Conservation (phyloP, 192 early-diverging fungal genomes). For the Gonapodya prolifera region DNA sequence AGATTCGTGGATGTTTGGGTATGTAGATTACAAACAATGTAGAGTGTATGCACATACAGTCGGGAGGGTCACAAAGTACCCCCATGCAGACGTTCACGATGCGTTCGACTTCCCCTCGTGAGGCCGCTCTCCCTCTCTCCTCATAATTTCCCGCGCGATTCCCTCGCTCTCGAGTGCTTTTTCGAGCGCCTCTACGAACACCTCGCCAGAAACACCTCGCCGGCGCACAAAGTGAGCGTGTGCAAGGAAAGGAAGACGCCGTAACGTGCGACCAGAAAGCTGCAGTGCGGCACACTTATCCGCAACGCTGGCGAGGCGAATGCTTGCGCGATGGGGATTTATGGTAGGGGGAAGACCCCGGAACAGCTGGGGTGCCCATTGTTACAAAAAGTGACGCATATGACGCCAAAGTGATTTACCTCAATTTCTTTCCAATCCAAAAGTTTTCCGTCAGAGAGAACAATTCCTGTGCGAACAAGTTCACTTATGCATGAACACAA, state of each 20-base stretch:
- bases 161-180: not conserved
- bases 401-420: not conserved
- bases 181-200: not conserved
- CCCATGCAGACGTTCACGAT: not conserved
- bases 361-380: not conserved
- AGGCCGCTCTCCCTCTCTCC: not conserved
- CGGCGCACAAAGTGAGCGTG: constrained; percentile 18
- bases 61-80: not conserved
- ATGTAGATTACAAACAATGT: not conserved
- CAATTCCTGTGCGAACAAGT: constrained; percentile 30
- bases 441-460: constrained; percentile 10
- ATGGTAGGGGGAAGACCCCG: not conserved
- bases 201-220: not conserved
- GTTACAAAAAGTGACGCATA: not conserved
- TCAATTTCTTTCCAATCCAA: not conserved
- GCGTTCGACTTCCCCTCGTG: not conserved
- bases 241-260: constrained; percentile 42
- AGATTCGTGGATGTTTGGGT: not conserved
- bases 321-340: constrained; percentile 10
- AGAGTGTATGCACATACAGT: not conserved
- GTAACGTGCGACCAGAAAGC: constrained; percentile 24
- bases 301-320: constrained; percentile 21
- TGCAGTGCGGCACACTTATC: constrained; percentile 26
- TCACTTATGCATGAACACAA: constrained; percentile 36
- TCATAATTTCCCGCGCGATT: not conserved